phyloP scores from a whole-genome alignment of 805 yeast species.

The Metschnikowia lunata region DNA sequence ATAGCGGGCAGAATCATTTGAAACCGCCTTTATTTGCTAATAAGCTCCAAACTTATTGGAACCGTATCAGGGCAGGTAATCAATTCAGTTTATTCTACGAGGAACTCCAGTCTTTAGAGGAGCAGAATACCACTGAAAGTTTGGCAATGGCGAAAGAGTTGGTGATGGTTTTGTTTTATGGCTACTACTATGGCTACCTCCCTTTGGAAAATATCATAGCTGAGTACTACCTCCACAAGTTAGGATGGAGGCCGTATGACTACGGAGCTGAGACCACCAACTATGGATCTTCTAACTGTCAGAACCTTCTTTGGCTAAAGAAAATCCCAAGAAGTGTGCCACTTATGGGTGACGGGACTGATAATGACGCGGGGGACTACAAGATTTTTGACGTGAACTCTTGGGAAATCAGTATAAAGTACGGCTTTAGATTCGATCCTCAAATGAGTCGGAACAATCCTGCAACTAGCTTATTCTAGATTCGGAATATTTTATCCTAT shows the following conservation, averaged over 20 bases:
- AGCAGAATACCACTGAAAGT: conserved; percentile 22
- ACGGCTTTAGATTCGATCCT: conserved; percentile 35
- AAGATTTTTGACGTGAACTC: conserved; percentile 38
- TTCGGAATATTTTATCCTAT: conserved; percentile 2
- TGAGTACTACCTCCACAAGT: conserved; percentile 33
- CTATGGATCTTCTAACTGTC: not conserved
- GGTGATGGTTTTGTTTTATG: conserved; percentile 38
- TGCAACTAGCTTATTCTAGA: conserved; percentile 14
- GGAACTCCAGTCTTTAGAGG: conserved; percentile 25
- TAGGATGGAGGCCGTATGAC: conserved; percentile 42
- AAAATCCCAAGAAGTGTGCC: conserved; percentile 14
- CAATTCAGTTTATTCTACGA: conserved; percentile 31
- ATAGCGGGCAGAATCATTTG: conserved; percentile 8
- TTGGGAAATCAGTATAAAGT: conserved; percentile 40
- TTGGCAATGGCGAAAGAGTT: conserved; percentile 28
- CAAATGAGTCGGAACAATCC: conserved; percentile 30
- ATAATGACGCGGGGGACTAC: conserved; percentile 33
- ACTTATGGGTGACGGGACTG: conserved; percentile 8
- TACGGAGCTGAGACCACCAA: conserved; percentile 3
- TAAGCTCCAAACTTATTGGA: conserved; percentile 39
- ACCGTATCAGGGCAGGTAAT: conserved; percentile 30
- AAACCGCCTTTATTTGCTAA: conserved; percentile 34
- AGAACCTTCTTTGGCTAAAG: conserved; percentile 26
- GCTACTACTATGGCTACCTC: conserved; percentile 39
- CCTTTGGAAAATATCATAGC: conserved; percentile 43